Base-by-base conservation (phyloP, 495 filamentous ascomycete genomes). In the Tuber microsphaerosporum region DNA sequence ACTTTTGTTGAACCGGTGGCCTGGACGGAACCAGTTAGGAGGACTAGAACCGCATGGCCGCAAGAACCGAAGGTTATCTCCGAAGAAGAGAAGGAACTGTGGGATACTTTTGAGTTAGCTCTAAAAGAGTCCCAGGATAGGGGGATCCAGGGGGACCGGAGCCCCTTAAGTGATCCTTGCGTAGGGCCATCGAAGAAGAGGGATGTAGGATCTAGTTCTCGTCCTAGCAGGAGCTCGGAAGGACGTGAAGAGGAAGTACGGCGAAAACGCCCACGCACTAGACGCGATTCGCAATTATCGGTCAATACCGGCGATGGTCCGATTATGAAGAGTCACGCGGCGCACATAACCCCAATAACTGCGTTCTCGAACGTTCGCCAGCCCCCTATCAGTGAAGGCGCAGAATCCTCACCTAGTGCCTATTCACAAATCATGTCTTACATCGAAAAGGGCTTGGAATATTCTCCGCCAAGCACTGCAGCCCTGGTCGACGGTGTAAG, bases 101-200 rank as follows among this genome's bases (percentile, higher is more conserved):
- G 80, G 80, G 79, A 81, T 74, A 82, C 81, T 76, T 82, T 82
- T 75, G 80, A 82, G 71, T 72, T 82, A 14, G 56, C n/a, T 76
- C 80, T 45, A 76, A 82, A 68, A 75, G 56, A 65, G 56, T 65
- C 56, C 31, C 56, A 34, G 26, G 56, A 17, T 31, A 19, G 0
- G 4, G 56, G 31, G 31, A 2, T 19, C 34, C 56, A 65, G 4
- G 56, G 16, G 26, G 31, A 34, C 17, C 56, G 56, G 16, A 65
- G 26, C 26, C 56, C 31, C 14, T 12, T 17, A 26, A 12, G 12
- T 65, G 56, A 65, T 65, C 31, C 26, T 34, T 31, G 12, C 14
- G 8, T 31, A 17, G 56, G 12, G 44, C 74, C 79, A 9, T 73
- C 72, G 6, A 76, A 22, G 46, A 82, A 82, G 70, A 71, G 80